Base-by-base conservation (phyloP, 176 grass and related monocot genomes). In the Raddia distichophylla region DNA sequence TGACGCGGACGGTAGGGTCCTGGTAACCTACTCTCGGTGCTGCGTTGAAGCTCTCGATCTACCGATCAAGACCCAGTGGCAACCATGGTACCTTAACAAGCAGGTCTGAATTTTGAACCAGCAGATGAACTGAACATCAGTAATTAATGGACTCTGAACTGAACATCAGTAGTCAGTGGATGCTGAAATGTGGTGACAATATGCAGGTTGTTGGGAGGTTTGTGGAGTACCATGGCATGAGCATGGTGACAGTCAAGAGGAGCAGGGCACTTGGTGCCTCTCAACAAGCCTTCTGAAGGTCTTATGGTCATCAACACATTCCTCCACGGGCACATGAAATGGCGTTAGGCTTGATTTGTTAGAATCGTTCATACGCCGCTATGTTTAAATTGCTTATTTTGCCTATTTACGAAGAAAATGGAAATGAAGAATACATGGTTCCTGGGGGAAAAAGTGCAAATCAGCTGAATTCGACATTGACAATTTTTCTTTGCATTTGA, bases 131-230 rank as follows among this genome's bases (percentile, higher is more conserved):
- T 78, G 65, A 71, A 66, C 51, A 13, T n/a, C n/a, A n/a, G n/a
- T n/a, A n/a, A n/a, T n/a, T n/a, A n/a, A n/a, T n/a, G n/a, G n/a
- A n/a, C n/a, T n/a, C n/a, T n/a, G n/a, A n/a, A n/a, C n/a, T n/a
- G n/a, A n/a, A n/a, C n/a, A n/a, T 32, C 27, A 52, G 27, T 50
- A 32, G 32, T 5, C 12, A 70, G 12, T 37, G 3, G 3, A 59
- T 42, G 17, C 69, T 73, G 17, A 56, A 65, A 73, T 17, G 60
- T 50, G 11, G 13, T 40, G 8, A 7, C 10, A 3, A 82, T 27
- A 52, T 86, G 81, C 84, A 97, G 94, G 94, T 93, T 68, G 91
- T 84, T 0, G 94, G 94, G 47, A 89, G 94, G 85, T 89, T 93
- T 35, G 94, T 93, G 84, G 86, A 97, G 81, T 86, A 91, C 85